Evolutionary conservation across 768 basidiomycete species (phyloP).

Genomic region (Cyclocybe cylindracea): DNA sequence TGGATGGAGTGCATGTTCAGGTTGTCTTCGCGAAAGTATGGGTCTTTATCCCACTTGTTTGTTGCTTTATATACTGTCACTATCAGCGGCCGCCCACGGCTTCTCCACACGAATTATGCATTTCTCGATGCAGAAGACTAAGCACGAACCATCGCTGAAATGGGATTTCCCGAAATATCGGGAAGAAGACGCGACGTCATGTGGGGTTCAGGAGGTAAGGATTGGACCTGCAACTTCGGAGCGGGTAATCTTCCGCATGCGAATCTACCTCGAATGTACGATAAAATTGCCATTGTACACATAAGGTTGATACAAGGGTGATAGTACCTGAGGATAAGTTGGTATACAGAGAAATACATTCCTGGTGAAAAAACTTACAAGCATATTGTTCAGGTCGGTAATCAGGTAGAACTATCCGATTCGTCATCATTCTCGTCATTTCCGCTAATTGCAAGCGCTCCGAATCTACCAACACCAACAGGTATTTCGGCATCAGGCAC

Average conservation of each 20-base stretch:
- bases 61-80: too few relatives aligned
- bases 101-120: too few relatives aligned
- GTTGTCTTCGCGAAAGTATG: neutral
- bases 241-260: neutral
- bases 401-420: constrained; percentile 5
- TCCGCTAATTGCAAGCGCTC: constrained; percentile 35
- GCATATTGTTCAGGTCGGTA: too few relatives aligned
- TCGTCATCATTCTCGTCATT: constrained; percentile 21
- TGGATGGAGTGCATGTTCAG: neutral
- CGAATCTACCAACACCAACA: constrained; percentile 36
- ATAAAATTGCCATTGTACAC: too few relatives aligned
- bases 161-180: constrained; percentile 8
- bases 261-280: too few relatives aligned
- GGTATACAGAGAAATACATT: too few relatives aligned
- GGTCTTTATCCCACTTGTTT: neutral
- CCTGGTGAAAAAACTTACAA: too few relatives aligned
- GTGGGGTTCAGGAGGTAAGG: too few relatives aligned
- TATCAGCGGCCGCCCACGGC: too few relatives aligned
- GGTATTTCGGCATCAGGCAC: constrained; percentile 24
- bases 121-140: too few relatives aligned
- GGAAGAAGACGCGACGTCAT: neutral
- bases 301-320: neutral
- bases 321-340: neutral
- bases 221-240: neutral
- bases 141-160: neutral